A percentile compares a stretch with the other conserved stretches of the same genome.
phyloP scores from a whole-genome alignment of 2,329 filamentous ascomycete genomes.

The Chrysoporthe deuterocubensis region DNA sequence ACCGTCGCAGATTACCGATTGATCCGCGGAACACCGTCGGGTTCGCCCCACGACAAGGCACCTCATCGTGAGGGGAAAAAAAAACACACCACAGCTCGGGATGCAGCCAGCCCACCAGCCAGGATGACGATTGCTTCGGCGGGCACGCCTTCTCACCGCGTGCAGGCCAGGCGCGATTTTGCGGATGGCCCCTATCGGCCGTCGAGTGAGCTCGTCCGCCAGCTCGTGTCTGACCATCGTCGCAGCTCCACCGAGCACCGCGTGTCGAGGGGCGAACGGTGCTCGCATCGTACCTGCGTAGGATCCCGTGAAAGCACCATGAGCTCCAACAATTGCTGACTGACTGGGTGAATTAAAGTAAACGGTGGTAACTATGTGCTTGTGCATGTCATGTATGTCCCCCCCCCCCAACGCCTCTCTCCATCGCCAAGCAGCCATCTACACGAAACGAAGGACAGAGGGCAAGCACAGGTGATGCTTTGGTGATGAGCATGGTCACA shows the following conservation, averaged over 20 bases:
- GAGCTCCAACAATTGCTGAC: neutral
- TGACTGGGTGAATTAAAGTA: neutral
- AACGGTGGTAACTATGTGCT: neutral
- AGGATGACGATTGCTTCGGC: neutral
- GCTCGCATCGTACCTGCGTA: neutral
- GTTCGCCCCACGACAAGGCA: neutral
- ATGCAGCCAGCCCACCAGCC: neutral
- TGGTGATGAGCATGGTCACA: no score
- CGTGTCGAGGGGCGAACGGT: neutral
- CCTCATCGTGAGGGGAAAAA: neutral
- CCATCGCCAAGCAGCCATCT: neutral
- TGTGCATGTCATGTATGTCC: neutral
- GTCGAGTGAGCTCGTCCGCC: no score
- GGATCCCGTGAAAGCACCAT: no score
- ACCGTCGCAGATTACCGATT: conserved; percentile 8
- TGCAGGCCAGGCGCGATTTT: neutral
- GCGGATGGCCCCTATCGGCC: neutral
- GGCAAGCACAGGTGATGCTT: no score
- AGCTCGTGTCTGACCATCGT: neutral
- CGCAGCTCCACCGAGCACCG: neutral
- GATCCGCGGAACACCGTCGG: neutral
- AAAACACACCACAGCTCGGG: neutral
- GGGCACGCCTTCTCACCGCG: neutral
- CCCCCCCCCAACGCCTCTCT: neutral
- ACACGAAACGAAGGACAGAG: no score